phyloP scores from a whole-genome alignment of 345 rosid genomes.

The Dipteronia dyeriana region DNA sequence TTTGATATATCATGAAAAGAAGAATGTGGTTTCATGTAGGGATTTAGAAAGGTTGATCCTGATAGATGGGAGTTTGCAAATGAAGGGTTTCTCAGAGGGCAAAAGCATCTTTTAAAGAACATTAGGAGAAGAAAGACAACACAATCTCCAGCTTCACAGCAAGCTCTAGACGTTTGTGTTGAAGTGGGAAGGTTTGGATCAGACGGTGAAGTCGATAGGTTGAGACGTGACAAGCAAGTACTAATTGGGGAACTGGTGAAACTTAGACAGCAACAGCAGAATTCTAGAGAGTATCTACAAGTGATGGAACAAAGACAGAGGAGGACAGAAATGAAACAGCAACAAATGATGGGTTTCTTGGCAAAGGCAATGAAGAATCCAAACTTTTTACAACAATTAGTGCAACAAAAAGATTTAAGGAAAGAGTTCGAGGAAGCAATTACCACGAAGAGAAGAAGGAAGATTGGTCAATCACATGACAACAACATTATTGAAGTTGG shows the following conservation, averaged over 20 bases:
- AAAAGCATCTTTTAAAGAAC: slow-evolving; percentile 61
- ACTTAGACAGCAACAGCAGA: slow-evolving; percentile 65
- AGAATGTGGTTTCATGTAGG: slow-evolving; percentile 51
- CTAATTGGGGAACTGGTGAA: slow-evolving; percentile 64
- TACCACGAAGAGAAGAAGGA: slow-evolving; percentile 54
- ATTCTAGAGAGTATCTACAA: slow-evolving; percentile 48
- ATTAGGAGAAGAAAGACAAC: slow-evolving; percentile 58
- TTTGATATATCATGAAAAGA: slow-evolving; percentile 17
- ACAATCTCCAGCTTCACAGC: slow-evolving; percentile 41
- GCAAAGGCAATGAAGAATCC: slow-evolving; percentile 76
- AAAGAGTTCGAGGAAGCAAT: slow-evolving; percentile 59
- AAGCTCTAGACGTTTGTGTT: slow-evolving; percentile 56
- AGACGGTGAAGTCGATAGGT: slow-evolving; percentile 56
- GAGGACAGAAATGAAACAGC: slow-evolving; percentile 62
- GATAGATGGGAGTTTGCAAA: slow-evolving; percentile 91
- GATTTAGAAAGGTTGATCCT: slow-evolving; percentile 94
- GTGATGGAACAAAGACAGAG: slow-evolving; percentile 53
- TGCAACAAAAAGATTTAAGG: slow-evolving; percentile 48
- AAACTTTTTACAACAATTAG: slow-evolving; percentile 53
- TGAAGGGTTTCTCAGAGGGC: slow-evolving; percentile 75
- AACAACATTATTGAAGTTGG: slow-evolving; percentile 28
- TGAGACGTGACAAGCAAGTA: slow-evolving; percentile 65
- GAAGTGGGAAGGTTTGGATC: slow-evolving; percentile 67
- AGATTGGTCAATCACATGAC: slow-evolving; percentile 36
- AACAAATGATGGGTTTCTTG: slow-evolving; percentile 71